Evolutionary conservation across 306 rosid species (phyloP).

Genomic region (Lithocarpus polystachyus): DNA sequence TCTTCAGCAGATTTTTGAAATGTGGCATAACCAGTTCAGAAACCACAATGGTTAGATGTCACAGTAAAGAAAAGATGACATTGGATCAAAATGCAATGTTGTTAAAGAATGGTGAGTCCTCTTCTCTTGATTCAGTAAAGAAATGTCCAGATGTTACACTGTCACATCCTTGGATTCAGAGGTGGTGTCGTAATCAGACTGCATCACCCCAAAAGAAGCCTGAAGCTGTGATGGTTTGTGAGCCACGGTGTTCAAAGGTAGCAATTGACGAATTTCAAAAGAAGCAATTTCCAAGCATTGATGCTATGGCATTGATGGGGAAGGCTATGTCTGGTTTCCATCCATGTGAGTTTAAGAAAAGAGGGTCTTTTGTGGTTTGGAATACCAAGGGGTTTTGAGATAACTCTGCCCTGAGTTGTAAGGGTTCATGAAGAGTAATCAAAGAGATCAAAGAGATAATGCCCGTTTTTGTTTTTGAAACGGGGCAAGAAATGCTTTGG

Average conservation of each 20-base stretch:
- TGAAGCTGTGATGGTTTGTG: conserved; percentile 27
- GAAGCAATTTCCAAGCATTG: conserved; percentile 82
- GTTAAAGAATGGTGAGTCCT: conserved; percentile 27
- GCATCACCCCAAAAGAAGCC: conserved; percentile 36
- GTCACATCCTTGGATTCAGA: conserved; percentile 83
- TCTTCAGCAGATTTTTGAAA: conserved; percentile 31
- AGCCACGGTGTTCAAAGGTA: conserved; percentile 35
- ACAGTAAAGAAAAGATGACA: conserved; percentile 23
- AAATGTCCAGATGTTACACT: conserved; percentile 45
- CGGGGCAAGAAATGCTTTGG: conserved; percentile 2
- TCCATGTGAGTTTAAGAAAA: conserved; percentile 47
- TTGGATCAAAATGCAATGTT: conserved; percentile 22
- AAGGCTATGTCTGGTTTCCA: conserved; percentile 52
- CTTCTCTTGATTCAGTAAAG: conserved; percentile 28
- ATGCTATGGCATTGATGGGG: conserved; percentile 95
- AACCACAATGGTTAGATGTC: conserved; percentile 23
- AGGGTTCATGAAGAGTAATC: conserved; percentile 14
- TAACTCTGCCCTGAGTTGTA: conserved; percentile 15
- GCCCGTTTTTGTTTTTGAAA: background rate
- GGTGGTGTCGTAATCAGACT: conserved; percentile 49
- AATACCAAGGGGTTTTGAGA: conserved; percentile 33
- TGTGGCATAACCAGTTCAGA: conserved; percentile 38
- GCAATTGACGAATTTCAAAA: conserved; percentile 29
- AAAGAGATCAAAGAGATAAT: background rate
- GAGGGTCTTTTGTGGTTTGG: conserved; percentile 67